These are phyloP conservation scores for Breynia disticha DNA, from an alignment of 441 rosid species.

Conservation along the genomic window DNA sequence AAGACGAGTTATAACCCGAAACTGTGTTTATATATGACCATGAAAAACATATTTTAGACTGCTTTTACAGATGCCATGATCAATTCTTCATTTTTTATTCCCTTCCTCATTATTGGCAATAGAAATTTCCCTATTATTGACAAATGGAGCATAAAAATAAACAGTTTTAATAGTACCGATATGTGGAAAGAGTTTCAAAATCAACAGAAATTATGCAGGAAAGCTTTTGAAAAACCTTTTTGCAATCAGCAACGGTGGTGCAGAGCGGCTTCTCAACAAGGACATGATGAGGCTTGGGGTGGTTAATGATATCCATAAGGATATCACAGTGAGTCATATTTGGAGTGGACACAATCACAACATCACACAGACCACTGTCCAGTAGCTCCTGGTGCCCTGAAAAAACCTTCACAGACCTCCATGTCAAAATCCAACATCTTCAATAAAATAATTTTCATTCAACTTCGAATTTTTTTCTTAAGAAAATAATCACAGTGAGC, in stretches of 20 bases:
- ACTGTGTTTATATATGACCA: no score
- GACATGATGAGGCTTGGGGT: constrained; percentile 73
- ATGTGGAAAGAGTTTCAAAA: no score
- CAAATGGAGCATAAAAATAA: no score
- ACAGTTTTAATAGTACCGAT: no score
- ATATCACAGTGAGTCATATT: constrained; percentile 88
- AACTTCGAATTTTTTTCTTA: no score
- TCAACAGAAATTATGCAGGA: background rate
- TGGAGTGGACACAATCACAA: constrained; percentile 67
- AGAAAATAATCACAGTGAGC: no score
- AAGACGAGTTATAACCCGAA: no score
- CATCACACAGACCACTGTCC: constrained; percentile 76
- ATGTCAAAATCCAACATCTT: background rate
- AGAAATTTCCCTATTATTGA: no score
- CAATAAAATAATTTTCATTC: background rate
- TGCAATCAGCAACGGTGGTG: constrained; percentile 75
- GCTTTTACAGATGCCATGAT: no score
- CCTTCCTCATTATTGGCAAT: no score
- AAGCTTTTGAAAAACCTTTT: constrained; percentile 34
- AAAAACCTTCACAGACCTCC: constrained; percentile 43
- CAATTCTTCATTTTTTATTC: no score
- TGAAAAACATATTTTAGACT: no score
- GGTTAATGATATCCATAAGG: constrained; percentile 66
- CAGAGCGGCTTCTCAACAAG: constrained; percentile 95
- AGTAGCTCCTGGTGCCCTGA: constrained; percentile 67